Conservation (phyloP, 192 early-diverging fungal species). For the Rhizophlyctis rosea region DNA sequence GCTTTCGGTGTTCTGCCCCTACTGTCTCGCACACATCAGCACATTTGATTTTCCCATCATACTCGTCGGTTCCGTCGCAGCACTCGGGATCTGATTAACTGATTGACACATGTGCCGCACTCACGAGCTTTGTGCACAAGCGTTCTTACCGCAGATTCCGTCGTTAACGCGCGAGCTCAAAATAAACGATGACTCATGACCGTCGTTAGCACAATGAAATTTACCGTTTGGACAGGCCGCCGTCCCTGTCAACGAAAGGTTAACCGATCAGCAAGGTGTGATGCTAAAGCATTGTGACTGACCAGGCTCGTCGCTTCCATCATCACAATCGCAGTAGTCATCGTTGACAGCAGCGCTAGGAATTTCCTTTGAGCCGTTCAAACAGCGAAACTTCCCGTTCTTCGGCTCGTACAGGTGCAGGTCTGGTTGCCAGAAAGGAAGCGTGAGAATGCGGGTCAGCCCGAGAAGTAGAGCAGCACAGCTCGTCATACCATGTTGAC, state of each 20-base stretch:
- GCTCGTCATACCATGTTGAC: too few species aligned
- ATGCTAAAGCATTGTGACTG: slow-evolving; percentile 4
- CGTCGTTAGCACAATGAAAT: slow-evolving; percentile 82
- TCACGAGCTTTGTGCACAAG: neutral
- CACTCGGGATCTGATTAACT: slow-evolving; percentile 66
- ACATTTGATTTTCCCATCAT: slow-evolving; percentile 56
- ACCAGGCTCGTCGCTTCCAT: slow-evolving; percentile 95
- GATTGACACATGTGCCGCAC: slow-evolving; percentile 6
- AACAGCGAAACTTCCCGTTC: slow-evolving; percentile 46
- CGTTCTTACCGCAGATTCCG: slow-evolving; percentile 76
- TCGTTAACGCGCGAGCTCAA: slow-evolving; percentile 80
- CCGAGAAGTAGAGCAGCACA: too few species aligned
- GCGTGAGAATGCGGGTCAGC: too few species aligned
- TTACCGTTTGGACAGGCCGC: slow-evolving; percentile 78
- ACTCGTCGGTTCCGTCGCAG: slow-evolving; percentile 96
- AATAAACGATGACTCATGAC: slow-evolving; percentile 68
- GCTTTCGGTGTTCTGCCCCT: slow-evolving; percentile 33
- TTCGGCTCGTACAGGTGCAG: neutral
- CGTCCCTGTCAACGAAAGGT: slow-evolving; percentile 58
- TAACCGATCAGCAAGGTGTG: neutral
- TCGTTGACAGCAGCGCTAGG: slow-evolving; percentile 80
- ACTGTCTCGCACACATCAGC: slow-evolving; percentile 72
- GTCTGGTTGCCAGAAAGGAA: too few species aligned
- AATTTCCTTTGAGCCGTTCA: slow-evolving; percentile 70
- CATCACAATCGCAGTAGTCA: slow-evolving; percentile 95